Conservation (phyloP, 2,329 filamentous ascomycete genomes). For the Aschersonia sp. region DNA sequence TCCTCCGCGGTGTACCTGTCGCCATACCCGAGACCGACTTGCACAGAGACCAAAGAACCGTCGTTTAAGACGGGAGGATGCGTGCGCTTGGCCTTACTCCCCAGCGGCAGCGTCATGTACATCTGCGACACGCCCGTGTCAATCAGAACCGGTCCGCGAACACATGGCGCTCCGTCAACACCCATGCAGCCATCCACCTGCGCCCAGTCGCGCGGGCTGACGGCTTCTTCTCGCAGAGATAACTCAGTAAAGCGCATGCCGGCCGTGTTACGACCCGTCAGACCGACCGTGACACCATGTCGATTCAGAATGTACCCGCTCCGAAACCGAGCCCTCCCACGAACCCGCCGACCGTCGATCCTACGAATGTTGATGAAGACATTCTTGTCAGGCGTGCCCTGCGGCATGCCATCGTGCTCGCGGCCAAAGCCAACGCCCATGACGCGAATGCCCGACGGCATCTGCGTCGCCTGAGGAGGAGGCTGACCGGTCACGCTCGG, state of each 20-base stretch:
- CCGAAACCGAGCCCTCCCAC: neutral
- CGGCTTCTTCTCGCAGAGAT: neutral
- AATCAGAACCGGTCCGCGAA: neutral
- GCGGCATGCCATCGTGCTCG: conserved; percentile 2
- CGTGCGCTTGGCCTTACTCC: conserved; percentile 1
- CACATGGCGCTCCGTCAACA: neutral
- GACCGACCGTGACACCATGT: neutral
- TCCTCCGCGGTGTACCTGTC: neutral
- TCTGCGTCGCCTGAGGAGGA: neutral
- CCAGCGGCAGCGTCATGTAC: conserved; percentile 2
- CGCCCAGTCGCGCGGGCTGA: neutral
- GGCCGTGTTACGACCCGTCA: conserved; percentile 1
- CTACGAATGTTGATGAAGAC: conserved; percentile 1
- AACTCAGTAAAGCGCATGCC: conserved; percentile 1
- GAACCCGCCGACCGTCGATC: neutral
- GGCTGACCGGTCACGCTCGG: neutral
- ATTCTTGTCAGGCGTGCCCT: conserved; percentile 3
- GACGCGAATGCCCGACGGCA: neutral
- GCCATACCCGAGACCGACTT: neutral
- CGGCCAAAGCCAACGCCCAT: conserved; percentile 2
- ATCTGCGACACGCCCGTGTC: conserved; percentile 2
- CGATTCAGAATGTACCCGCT: neutral
- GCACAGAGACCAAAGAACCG: neutral
- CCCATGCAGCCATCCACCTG: conserved; percentile 1
- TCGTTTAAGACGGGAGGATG: neutral